Evolutionary conservation across 345 rosid genomes (phyloP).

Genomic region (Raphanus raphanistrum): DNA sequence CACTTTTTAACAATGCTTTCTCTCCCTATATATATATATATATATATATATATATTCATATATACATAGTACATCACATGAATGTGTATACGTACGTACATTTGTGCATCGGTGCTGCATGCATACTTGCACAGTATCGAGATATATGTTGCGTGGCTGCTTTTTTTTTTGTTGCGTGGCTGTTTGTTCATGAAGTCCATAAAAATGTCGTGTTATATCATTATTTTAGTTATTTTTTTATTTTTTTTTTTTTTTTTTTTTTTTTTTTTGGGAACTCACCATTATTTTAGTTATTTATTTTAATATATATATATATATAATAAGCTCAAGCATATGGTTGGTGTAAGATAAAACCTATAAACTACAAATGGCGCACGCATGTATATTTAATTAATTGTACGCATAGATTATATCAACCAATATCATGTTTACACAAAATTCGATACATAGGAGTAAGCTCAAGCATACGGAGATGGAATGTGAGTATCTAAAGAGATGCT

Average conservation of each 20-base stretch:
- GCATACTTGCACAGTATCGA: not conserved
- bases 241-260: too few species aligned
- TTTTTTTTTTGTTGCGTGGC: not conserved
- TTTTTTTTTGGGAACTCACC: too few species aligned
- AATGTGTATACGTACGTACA: not conserved
- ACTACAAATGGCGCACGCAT: constrained; percentile 3
- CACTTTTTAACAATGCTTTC: constrained; percentile 18
- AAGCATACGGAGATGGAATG: constrained; percentile 66
- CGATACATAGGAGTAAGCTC: constrained; percentile 57
- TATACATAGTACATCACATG: not conserved
- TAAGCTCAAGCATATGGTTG: not conserved
- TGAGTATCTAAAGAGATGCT: constrained; percentile 59
- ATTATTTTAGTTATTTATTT: too few species aligned
- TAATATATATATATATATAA: not conserved
- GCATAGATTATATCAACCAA: not conserved
- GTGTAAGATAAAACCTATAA: not conserved
- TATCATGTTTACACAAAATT: constrained; percentile 5
- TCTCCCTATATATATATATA: not conserved
- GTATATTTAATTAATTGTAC: not conserved
- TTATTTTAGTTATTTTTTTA: not conserved
- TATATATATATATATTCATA: not conserved
- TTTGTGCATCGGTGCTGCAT: constrained; percentile 10
- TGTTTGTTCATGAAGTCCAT: not conserved
- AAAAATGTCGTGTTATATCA: not conserved
- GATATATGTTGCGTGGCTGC: not conserved